Conservation (phyloP, 352 stramenopile genomes). For the Globisporangium orthogonon region DNA sequence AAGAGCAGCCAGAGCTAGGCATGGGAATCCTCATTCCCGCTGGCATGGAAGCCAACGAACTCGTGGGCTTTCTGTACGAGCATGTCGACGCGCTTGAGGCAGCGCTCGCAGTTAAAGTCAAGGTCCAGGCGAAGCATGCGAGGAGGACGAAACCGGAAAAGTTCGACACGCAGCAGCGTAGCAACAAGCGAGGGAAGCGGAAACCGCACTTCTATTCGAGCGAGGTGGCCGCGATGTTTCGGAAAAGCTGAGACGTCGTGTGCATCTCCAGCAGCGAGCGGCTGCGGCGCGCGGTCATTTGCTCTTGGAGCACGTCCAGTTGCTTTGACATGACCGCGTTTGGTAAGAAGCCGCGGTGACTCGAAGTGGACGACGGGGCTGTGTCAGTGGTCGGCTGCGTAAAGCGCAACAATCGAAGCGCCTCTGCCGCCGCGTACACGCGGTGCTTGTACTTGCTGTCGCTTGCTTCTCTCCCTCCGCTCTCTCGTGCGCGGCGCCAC, state of each 20-base stretch:
- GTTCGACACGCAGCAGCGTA: neutral
- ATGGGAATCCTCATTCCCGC: conserved; percentile 65
- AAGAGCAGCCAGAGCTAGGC: conserved; percentile 39
- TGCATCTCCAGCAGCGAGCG: conserved; percentile 10
- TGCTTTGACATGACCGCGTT: conserved; percentile 15
- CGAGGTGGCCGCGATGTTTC: conserved; percentile 44
- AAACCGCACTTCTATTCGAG: conserved; percentile 54
- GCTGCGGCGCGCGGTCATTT: conserved; percentile 7
- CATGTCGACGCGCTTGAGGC: conserved; percentile 57
- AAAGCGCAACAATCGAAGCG: conserved; percentile 43
- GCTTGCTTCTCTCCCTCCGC: conserved; percentile 1
- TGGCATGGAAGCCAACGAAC: conserved; percentile 40
- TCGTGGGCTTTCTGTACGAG: conserved; percentile 62
- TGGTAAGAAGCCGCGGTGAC: conserved; percentile 1
- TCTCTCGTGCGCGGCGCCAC: conserved; percentile 14
- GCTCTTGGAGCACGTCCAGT: conserved; percentile 14
- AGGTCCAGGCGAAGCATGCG: conserved; percentile 14
- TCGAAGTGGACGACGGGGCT: conserved; percentile 5
- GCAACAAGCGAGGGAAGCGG: conserved; percentile 5
- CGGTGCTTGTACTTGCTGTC: conserved; percentile 23
- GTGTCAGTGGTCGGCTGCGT: conserved; percentile 19
- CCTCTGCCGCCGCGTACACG: conserved; percentile 40
- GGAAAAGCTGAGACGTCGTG: conserved; percentile 24
- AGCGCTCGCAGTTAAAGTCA: conserved; percentile 26
- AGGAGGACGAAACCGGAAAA: neutral